phyloP scores from a whole-genome alignment of 768 basidiomycete species.

The Boletus vinaceobasis region DNA sequence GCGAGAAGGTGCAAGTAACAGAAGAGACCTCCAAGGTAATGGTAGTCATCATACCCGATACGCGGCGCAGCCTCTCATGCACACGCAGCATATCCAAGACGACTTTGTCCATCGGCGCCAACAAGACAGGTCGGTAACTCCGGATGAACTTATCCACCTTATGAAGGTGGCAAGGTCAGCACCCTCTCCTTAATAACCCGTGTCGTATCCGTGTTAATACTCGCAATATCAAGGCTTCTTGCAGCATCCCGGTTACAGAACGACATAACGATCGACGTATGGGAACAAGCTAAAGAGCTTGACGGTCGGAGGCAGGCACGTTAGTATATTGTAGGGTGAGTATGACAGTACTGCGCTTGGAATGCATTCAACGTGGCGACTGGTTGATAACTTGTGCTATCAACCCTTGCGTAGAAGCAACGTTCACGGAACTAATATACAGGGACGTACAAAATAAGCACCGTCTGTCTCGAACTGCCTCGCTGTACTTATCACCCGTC shows the following conservation, averaged over 20 bases:
- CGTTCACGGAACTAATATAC: not conserved
- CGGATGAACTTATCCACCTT: constrained; percentile 62
- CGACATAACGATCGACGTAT: constrained; percentile 54
- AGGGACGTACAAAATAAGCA: not conserved
- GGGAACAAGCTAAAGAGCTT: constrained; percentile 63
- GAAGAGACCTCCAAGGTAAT: constrained; percentile 59
- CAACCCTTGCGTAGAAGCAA: not conserved
- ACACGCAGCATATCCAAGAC: constrained; percentile 63
- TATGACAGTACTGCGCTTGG: not conserved
- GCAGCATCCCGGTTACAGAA: constrained; percentile 57
- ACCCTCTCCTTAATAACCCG: not conserved
- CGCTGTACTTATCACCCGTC: not conserved
- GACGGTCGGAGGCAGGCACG: constrained; percentile 42
- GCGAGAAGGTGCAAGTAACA: constrained; percentile 50
- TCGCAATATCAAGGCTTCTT: constrained; percentile 44
- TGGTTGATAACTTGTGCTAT: not conserved
- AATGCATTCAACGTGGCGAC: not conserved
- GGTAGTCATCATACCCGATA: not conserved
- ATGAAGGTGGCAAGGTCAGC: constrained; percentile 70
- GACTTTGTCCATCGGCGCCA: constrained; percentile 59
- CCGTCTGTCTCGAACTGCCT: not conserved
- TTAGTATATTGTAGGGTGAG: constrained; percentile 12
- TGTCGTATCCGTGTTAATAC: constrained; percentile 1
- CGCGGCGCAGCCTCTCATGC: not conserved
- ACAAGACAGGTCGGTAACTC: constrained; percentile 36